These are phyloP conservation scores for Fusarium sp. DNA, from an alignment of 2,329 filamentous ascomycete species.

Conservation along the genomic window DNA sequence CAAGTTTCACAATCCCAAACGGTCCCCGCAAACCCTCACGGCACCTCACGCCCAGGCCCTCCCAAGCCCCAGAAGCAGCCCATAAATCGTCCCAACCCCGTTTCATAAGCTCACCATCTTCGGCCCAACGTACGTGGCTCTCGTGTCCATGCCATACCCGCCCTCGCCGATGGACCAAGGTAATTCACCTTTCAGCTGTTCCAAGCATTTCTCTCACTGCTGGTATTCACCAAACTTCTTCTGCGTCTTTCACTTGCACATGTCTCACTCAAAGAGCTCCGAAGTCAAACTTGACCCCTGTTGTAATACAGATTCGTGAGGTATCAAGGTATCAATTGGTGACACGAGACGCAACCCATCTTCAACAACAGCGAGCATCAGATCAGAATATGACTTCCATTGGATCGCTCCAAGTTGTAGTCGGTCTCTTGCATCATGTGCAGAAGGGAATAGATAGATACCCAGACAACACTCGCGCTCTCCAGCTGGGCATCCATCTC, in stretches of 20 bases:
- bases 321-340: not conserved
- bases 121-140: slow-evolving; percentile 31
- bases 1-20: slow-evolving; percentile 34
- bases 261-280: not conserved
- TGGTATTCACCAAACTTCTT: not conserved
- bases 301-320: not conserved
- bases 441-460: not conserved
- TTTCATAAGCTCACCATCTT: slow-evolving; percentile 29
- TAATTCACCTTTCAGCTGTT: not conserved
- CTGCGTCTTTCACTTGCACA: not conserved
- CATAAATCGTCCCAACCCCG: slow-evolving; percentile 14
- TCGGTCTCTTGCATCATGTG: not conserved
- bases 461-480: not conserved
- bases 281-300: not conserved
- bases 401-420: not conserved
- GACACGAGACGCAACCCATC: not conserved
- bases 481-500: not conserved
- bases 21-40: slow-evolving; percentile 20
- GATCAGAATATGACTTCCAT: not conserved
- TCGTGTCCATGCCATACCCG: slow-evolving; percentile 1
- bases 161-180: not conserved
- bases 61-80: slow-evolving; percentile 3
- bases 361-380: not conserved
- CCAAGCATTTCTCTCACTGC: not conserved
- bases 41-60: not conserved